Evolutionary conservation across 768 basidiomycete species (phyloP).

Genomic region (Myochromella boudieri): DNA sequence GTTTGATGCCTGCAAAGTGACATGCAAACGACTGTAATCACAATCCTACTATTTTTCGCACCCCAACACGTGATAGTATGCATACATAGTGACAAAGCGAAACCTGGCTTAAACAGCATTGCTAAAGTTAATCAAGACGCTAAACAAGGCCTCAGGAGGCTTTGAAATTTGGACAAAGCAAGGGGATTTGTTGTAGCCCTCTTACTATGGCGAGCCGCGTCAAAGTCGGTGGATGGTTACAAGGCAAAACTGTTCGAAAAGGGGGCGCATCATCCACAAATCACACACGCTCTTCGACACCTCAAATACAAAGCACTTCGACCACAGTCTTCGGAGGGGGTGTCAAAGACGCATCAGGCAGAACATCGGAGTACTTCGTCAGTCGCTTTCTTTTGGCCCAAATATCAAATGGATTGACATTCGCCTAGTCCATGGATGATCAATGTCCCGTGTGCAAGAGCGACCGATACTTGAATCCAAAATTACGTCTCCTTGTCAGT

Average conservation of each 20-base stretch:
- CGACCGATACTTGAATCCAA: constrained; percentile 93
- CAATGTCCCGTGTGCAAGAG: constrained; percentile 97
- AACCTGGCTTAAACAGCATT: no score
- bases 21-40: no score
- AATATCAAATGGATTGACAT: constrained; percentile 1
- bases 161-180: no score
- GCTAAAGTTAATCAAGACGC: no score
- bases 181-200: no score
- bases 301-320: constrained; percentile 71
- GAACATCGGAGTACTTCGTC: constrained; percentile 81
- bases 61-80: no score
- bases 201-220: constrained; percentile 35
- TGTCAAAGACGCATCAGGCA: constrained; percentile 82
- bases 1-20: no score
- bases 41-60: no score
- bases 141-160: no score
- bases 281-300: constrained; percentile 60
- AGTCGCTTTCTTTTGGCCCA: constrained; percentile 24
- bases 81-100: no score
- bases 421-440: constrained; percentile 77
- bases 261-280: constrained; percentile 46
- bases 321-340: constrained; percentile 78
- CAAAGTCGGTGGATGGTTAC: constrained; percentile 56
- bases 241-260: constrained; percentile 76
- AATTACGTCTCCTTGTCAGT: constrained; percentile 89